Evolutionary conservation across 208 protist species (phyloP).

Genomic region (Porcisia hertigi): DNA sequence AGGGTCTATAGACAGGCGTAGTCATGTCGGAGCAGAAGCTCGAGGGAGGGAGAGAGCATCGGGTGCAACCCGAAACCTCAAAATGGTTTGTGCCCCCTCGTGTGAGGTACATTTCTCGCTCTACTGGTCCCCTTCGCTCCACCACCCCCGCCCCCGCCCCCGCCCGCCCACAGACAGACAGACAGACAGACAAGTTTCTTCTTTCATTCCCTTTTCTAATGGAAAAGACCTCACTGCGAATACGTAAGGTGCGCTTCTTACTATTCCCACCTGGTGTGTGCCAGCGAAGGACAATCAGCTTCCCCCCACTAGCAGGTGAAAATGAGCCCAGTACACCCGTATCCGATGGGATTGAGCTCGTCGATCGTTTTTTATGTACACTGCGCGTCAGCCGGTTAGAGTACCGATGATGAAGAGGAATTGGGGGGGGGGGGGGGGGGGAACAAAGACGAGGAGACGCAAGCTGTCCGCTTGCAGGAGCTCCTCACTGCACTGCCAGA

Average conservation of each 20-base stretch:
- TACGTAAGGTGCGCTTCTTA: too few relatives aligned
- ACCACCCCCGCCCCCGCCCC: not conserved
- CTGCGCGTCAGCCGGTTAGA: too few relatives aligned
- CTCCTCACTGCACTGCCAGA: not conserved
- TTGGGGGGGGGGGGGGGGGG: too few relatives aligned
- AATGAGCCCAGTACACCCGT: not conserved
- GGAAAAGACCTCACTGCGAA: too few relatives aligned
- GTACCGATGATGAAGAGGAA: not conserved
- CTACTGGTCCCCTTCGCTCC: too few relatives aligned
- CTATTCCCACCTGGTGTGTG: not conserved
- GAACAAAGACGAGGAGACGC: not conserved
- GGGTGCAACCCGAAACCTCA: not conserved
- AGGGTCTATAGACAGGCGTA: too few relatives aligned
- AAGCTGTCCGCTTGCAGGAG: too few relatives aligned
- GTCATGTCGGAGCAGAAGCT: too few relatives aligned
- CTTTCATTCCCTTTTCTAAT: too few relatives aligned
- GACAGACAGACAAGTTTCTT: too few relatives aligned
- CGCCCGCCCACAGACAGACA: not conserved
- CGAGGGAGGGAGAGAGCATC: not conserved
- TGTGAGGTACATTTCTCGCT: too few relatives aligned
- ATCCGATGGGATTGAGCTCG: not conserved
- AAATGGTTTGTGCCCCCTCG: not conserved
- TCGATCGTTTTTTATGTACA: too few relatives aligned
- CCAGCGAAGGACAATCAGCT: not conserved
- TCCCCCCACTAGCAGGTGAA: not conserved